Conservation (phyloP, 2,329 filamentous ascomycete genomes). For the Exophiala aquamarina region DNA sequence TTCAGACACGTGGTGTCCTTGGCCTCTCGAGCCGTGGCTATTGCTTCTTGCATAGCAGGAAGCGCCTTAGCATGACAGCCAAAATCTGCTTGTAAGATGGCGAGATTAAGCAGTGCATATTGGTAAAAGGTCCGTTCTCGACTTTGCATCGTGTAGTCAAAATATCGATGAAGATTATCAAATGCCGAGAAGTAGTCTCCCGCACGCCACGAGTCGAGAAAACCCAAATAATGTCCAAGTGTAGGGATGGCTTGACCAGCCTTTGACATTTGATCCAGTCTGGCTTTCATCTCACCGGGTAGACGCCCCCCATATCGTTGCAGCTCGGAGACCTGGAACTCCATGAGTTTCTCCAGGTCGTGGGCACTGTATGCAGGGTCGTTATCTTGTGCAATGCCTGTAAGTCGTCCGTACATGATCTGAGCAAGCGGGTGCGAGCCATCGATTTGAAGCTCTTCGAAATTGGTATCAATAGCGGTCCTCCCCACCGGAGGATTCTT, state of each 20-base stretch:
- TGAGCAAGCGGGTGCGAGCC: constrained; percentile 47
- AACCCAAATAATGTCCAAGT: constrained; percentile 50
- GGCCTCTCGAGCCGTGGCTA: constrained; percentile 91
- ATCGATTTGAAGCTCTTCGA: constrained; percentile 60
- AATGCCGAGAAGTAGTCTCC: constrained; percentile 89
- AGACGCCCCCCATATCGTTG: constrained; percentile 81
- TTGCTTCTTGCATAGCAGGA: constrained; percentile 91
- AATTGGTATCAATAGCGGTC: constrained; percentile 61
- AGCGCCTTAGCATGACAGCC: constrained; percentile 87
- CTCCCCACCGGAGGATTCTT: constrained; percentile 48
- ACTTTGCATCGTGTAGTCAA: constrained; percentile 91
- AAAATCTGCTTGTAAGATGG: constrained; percentile 92
- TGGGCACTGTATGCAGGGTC: constrained; percentile 61
- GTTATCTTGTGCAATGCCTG: constrained; percentile 29
- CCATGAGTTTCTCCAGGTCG: constrained; percentile 76
- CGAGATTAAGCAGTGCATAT: constrained; percentile 89
- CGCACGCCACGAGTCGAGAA: constrained; percentile 87
- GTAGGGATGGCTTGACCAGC: constrained; percentile 23
- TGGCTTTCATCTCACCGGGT: constrained; percentile 69
- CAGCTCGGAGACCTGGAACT: constrained; percentile 85
- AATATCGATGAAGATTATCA: constrained; percentile 89
- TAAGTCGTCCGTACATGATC: constrained; percentile 52
- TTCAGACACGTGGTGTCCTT: constrained; percentile 90
- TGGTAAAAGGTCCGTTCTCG: constrained; percentile 85
- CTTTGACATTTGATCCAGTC: constrained; percentile 66